Base-by-base conservation (phyloP, 345 rosid genomes). In the Ceriops decandra region DNA sequence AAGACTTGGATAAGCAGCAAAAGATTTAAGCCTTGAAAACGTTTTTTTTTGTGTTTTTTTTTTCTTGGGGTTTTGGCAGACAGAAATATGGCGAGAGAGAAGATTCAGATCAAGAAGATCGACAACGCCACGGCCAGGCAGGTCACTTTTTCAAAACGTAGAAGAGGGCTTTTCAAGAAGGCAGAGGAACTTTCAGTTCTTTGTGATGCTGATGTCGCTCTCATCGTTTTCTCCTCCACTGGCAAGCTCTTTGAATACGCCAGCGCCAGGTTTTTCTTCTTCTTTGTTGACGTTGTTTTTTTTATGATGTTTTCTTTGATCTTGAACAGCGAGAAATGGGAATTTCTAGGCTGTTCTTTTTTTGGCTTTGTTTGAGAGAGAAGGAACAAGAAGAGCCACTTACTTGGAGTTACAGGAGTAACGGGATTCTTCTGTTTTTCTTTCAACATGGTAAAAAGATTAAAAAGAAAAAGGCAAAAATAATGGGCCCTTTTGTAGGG, bases 91-190 rank as follows among this genome's bases (percentile, higher is more conserved):
- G 70, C 76, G 1, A 66, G 76, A 72, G 76, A 72, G 46, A 72
- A 61, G 71, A 72, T 72, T 72, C 76, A 72, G 76, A 72, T 72
- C 70, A 72, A 36, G 70, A 72, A 66, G 71, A 72, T 72, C 42
- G 71, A 72, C 27, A 72, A 72, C 71, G 64, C 62, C 5, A 66
- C 70, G 2, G 76, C 76, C 1, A 66, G 76, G 59, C 76, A 72
- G 19, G 76, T 72, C 20, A 72, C 76, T 1, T 72, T 72, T 58
- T 72, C 76, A 5, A 72, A 72, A 66, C 66, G 76, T 16, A 28
- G 76, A 51, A 72, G 70, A 66, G 76, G 76, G 16, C 66, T 72
- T 26, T 60, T 72, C 53, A 72, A 72, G 46, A 72, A 72, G 60
- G 76, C 76, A 7, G 66, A 66, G 59, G 76, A 72, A 70, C 76